These are phyloP conservation scores for Fusarium sp. DNA, from an alignment of 2,329 filamentous ascomycete species.

Conservation along the genomic window DNA sequence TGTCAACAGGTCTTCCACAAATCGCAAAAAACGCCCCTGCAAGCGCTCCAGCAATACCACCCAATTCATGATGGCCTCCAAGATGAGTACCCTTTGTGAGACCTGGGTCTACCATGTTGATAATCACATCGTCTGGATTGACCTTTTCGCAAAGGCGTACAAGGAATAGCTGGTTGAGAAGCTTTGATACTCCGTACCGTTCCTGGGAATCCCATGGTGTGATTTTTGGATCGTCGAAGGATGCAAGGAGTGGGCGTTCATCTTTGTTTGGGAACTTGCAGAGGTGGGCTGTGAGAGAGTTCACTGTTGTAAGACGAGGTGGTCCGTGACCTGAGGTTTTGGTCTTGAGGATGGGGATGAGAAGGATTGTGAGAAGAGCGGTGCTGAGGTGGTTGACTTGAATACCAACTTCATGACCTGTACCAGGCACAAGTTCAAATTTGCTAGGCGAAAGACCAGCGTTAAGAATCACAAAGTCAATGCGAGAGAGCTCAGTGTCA, in stretches of 20 bases:
- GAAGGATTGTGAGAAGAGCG: constrained; percentile 40
- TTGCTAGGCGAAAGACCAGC: constrained; percentile 40
- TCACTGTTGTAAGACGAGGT: constrained; percentile 43
- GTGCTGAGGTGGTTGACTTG: constrained; percentile 49
- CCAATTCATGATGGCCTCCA: constrained; percentile 14
- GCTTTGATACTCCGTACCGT: constrained; percentile 45
- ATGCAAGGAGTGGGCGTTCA: constrained; percentile 40
- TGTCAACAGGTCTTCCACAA: constrained; percentile 45
- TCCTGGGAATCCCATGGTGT: constrained; percentile 34
- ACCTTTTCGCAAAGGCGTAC: constrained; percentile 51
- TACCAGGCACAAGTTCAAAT: constrained; percentile 27
- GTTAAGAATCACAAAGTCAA: constrained; percentile 48
- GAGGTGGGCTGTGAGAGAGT: constrained; percentile 40
- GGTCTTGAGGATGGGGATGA: constrained; percentile 37
- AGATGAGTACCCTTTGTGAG: constrained; percentile 42
- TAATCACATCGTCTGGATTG: constrained; percentile 44
- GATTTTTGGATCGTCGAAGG: constrained; percentile 40
- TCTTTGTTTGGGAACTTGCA: constrained; percentile 41
- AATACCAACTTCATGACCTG: constrained; percentile 44
- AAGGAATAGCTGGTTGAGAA: constrained; percentile 48
- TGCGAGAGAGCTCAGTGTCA: constrained; percentile 8
- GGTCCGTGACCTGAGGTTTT: constrained; percentile 10
- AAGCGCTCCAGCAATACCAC: not conserved
- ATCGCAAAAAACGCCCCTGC: constrained; percentile 18
- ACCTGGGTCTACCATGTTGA: constrained; percentile 51